Base-by-base conservation (phyloP, 2,329 filamentous ascomycete genomes). In the Pseudopyricularia cyperi region DNA sequence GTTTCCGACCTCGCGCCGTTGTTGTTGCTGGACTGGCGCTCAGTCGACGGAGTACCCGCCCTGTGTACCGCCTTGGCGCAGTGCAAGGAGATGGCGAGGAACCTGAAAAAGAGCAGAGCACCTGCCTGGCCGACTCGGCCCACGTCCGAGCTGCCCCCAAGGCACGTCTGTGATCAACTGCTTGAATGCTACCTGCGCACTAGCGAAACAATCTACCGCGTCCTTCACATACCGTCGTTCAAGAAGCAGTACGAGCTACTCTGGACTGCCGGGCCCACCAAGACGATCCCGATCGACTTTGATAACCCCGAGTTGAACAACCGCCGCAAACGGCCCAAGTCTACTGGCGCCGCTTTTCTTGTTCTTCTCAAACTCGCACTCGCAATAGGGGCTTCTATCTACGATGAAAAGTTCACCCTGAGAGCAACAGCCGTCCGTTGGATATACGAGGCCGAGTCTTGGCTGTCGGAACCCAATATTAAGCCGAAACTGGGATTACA, bases 221-320 rank as follows among this genome's bases (percentile, higher is more conserved):
- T 84, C 24, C 53, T 84, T 8, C 75, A 84, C 59, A 60, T 77
- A 1, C 79, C 79, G 0, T 74, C 72, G 0, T 83, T 84, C 55
- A 65, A 69, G 46, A 66, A 66, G 11, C 74, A 79, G 32, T 83
- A 82, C 56, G 66, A 69, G 9, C 58, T 61, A 3, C 75, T 73
- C 60, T 78, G 73, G 74, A 44, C 39, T 19, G 14, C 39, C 4
- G 39, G 39, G 3, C 39, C 39, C 15, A 4, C 24, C 17, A 44
- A 24, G 11, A 7, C 39, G 1, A 44, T 24, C 4, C 39, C 39
- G 15, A 19, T 66, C 3, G 64, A 68, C 14, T 59, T 71, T 3
- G 71, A 73, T 14, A 60, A 63, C 35, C 62, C 64, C 28, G 28
- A 30, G 4, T 5, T 30, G 4, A 64, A 73, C 7, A 70, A 72